phyloP scores from a whole-genome alignment of 2,329 filamentous ascomycete species.

The Verticillium tricorpus region DNA sequence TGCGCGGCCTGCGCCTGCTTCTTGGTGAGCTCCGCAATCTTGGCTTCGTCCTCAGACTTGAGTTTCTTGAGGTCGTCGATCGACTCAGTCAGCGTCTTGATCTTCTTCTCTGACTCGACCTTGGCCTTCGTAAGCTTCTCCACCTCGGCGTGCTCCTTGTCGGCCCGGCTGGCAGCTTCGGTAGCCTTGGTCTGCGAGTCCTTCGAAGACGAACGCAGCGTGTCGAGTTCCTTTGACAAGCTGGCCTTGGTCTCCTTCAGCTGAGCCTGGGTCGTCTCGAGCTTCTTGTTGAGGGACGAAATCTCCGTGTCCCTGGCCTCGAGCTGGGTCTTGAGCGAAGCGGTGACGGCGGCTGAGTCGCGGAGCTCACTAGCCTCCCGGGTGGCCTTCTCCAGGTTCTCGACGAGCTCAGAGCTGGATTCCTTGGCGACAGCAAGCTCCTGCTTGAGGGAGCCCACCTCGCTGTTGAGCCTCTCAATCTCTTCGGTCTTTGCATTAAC shows the following conservation, averaged over 20 bases:
- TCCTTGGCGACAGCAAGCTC: conserved; percentile 70
- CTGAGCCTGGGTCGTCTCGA: conserved; percentile 38
- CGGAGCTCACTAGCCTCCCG: conserved; percentile 52
- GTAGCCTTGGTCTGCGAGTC: conserved; percentile 22
- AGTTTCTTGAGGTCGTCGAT: conserved; percentile 33
- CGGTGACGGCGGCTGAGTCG: conserved; percentile 33
- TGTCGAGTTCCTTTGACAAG: conserved; percentile 18
- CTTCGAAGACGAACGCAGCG: conserved; percentile 19
- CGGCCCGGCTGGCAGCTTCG: conserved; percentile 14
- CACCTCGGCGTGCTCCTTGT: conserved; percentile 24
- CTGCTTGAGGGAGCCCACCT: conserved; percentile 63
- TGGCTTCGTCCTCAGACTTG: conserved; percentile 34
- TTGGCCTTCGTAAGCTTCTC: conserved; percentile 31
- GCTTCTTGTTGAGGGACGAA: conserved; percentile 42
- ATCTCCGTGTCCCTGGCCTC: conserved; percentile 44
- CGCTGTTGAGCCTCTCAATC: conserved; percentile 63
- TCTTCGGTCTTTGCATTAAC: conserved; percentile 66
- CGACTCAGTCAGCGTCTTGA: conserved; percentile 33
- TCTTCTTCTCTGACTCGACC: conserved; percentile 36
- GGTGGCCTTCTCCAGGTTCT: conserved; percentile 64
- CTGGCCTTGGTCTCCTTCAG: conserved; percentile 38
- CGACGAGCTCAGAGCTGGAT: conserved; percentile 60
- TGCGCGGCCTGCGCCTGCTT: conserved; percentile 17
- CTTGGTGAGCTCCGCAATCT: conserved; percentile 35
- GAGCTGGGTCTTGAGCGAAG: conserved; percentile 45